A percentile compares a stretch with the other conserved stretches of the same genome.
Evolutionary conservation across 2,329 filamentous ascomycete species (phyloP).

Genomic region (Arthrobotrys entomopaga): DNA sequence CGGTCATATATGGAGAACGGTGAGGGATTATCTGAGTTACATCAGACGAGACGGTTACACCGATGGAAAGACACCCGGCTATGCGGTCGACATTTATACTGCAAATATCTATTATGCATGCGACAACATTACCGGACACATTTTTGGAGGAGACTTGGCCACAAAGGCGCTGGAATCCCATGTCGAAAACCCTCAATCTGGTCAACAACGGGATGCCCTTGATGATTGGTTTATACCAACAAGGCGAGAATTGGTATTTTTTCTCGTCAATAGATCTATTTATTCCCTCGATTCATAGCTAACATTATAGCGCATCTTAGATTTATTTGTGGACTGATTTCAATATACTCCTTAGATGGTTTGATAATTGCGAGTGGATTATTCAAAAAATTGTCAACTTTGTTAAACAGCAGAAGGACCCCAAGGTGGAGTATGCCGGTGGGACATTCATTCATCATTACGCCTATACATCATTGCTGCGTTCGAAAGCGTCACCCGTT

Average conservation of each 20-base stretch:
- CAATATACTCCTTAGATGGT: slow-evolving; percentile 31
- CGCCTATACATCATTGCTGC: slow-evolving; percentile 34
- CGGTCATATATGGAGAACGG: slow-evolving; percentile 47
- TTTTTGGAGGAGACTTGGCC: slow-evolving; percentile 51
- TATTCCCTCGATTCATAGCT: not conserved
- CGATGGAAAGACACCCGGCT: slow-evolving; percentile 12
- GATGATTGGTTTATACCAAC: slow-evolving; percentile 40
- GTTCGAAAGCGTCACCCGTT: not conserved
- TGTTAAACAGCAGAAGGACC: slow-evolving; percentile 15
- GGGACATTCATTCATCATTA: slow-evolving; percentile 38
- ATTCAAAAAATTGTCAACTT: slow-evolving; percentile 9
- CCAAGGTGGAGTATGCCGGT: slow-evolving; percentile 14
- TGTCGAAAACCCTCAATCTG: slow-evolving; percentile 1
- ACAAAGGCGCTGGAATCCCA: slow-evolving; percentile 30
- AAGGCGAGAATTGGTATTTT: slow-evolving; percentile 29
- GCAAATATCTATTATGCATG: slow-evolving; percentile 55
- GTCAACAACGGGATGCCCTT: slow-evolving; percentile 32
- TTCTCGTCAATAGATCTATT: not conserved
- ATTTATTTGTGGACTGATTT: slow-evolving; percentile 46
- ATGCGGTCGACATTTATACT: slow-evolving; percentile 50
- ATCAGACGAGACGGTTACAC: slow-evolving; percentile 27
- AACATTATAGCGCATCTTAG: slow-evolving; percentile 9
- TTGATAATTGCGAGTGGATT: slow-evolving; percentile 21
- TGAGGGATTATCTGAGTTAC: slow-evolving; percentile 42
- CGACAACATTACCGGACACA: slow-evolving; percentile 52